Percentiles rank a stretch among this genome's conserved stretches.
These are phyloP conservation scores for Thalassiosira hispida DNA, from an alignment of 352 stramenopile species.

Conservation along the genomic window DNA sequence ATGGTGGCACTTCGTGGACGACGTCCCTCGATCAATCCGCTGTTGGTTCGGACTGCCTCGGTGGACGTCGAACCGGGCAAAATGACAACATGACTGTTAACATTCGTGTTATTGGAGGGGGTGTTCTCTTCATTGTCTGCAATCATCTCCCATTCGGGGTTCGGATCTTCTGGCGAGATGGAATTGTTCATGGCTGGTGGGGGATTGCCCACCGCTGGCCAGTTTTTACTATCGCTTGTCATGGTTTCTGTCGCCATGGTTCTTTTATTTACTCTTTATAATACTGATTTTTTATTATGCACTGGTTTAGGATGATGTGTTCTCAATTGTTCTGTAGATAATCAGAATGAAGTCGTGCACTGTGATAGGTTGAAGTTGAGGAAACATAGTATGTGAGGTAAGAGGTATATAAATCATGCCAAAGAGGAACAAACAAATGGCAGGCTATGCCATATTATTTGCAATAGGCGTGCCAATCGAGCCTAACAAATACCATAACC, in stretches of 20 bases:
- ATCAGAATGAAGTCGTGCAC: too few relatives aligned
- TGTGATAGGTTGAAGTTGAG: too few relatives aligned
- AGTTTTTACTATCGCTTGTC: conserved; percentile 5
- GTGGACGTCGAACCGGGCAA: conserved; percentile 8
- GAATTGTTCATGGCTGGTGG: conserved; percentile 1
- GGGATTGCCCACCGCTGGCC: conserved; percentile 33
- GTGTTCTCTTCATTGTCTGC: conserved; percentile 24
- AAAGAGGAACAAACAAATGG: too few relatives aligned
- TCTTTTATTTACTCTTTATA: not conserved
- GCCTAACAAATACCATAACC: too few relatives aligned
- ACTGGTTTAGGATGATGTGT: too few relatives aligned
- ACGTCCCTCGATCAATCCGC: not conserved
- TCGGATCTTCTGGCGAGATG: conserved; percentile 7
- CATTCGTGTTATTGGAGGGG: not conserved
- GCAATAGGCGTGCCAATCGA: too few relatives aligned
- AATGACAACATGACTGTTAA: conserved; percentile 20
- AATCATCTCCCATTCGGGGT: conserved; percentile 53
- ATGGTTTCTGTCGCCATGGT: conserved; percentile 26
- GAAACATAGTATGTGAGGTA: too few relatives aligned
- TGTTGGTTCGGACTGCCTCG: not conserved
- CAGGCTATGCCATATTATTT: too few relatives aligned
- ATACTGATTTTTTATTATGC: not conserved
- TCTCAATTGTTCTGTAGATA: too few relatives aligned
- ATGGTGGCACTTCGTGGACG: conserved; percentile 51
- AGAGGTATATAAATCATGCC: too few relatives aligned